These are phyloP conservation scores for Aspergillus affinis DNA, from an alignment of 495 filamentous ascomycete species.

Conservation along the genomic window DNA sequence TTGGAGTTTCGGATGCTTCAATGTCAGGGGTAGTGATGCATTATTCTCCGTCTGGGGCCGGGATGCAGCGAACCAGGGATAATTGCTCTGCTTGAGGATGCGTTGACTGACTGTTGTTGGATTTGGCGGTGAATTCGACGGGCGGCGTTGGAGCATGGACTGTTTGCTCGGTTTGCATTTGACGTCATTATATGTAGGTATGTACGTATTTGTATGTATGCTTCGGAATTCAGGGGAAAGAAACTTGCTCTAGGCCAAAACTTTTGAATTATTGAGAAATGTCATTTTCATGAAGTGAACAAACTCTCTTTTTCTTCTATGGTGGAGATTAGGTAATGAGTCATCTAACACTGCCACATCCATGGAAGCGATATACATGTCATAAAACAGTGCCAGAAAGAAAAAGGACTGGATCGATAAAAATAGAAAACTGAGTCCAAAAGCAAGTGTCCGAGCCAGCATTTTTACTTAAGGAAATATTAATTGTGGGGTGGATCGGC, in stretches of 20 bases:
- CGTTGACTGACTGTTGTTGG: too few relatives aligned
- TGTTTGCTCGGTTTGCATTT: background rate
- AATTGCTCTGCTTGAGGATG: too few relatives aligned
- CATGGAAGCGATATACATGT: background rate
- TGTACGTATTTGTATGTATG: too few relatives aligned
- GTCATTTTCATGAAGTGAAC: too few relatives aligned
- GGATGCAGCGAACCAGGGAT: too few relatives aligned
- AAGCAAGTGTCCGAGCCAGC: background rate
- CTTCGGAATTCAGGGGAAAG: too few relatives aligned
- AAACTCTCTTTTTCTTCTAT: background rate
- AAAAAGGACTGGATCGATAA: background rate
- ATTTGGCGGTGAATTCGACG: too few relatives aligned
- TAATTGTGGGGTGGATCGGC: background rate
- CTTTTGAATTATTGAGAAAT: too few relatives aligned
- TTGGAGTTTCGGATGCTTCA: background rate
- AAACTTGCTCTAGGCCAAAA: too few relatives aligned
- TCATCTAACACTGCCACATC: background rate
- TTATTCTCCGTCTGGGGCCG: background rate
- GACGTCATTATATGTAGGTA: background rate
- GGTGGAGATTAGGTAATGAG: background rate
- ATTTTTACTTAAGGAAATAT: background rate
- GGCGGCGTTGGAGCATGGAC: background rate
- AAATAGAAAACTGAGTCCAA: background rate
- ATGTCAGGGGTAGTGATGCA: too few relatives aligned
- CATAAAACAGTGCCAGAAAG: background rate